Percentiles rank a stretch among this genome's conserved stretches.
phyloP scores from a whole-genome alignment of 371 early-diverging fungal species.

The Mucor velutinosus region DNA sequence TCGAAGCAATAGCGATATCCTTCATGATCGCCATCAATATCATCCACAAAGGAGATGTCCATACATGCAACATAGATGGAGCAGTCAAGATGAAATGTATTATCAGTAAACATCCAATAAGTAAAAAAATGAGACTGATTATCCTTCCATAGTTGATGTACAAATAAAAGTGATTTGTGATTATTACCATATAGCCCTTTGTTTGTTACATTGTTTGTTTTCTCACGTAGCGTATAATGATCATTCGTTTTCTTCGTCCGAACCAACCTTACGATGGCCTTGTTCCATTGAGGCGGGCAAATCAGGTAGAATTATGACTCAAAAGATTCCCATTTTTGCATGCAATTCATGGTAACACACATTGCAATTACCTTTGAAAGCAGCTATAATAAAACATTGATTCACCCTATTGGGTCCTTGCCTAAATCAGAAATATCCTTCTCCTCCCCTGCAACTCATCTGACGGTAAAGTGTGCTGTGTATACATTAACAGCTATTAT shows the following conservation, averaged over 20 bases:
- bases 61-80: neutral
- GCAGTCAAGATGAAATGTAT: neutral
- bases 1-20: conserved; percentile 1
- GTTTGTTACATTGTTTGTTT: conserved; percentile 1
- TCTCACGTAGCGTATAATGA: neutral
- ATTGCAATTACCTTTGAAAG: neutral
- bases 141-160: neutral
- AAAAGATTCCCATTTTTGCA: neutral
- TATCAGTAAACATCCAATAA: neutral
- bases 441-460: too few species aligned
- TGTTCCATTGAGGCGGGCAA: neutral
- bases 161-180: neutral
- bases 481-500: neutral
- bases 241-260: neutral
- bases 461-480: too few species aligned
- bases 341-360: neutral
- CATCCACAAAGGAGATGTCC: neutral
- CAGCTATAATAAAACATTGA: neutral
- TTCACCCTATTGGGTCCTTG: neutral
- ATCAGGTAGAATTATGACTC: neutral
- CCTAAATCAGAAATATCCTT: too few species aligned
- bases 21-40: neutral
- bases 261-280: neutral
- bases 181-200: neutral
- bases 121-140: neutral